Base-by-base conservation (phyloP, 805 yeast genomes). In the Teunomyces funiuensis region DNA sequence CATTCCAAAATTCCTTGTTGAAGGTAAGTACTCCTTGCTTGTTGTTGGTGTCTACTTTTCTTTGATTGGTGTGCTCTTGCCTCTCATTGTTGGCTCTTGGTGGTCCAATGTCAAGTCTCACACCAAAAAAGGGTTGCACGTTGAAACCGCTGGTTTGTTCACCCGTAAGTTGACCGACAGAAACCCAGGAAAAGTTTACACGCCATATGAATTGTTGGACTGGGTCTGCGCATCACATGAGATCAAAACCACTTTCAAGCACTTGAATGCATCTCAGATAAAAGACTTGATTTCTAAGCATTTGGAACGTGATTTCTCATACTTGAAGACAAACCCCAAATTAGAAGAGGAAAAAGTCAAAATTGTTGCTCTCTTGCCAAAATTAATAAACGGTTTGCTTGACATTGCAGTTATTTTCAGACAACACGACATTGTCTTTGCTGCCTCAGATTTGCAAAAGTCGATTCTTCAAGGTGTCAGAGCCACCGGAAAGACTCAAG, bases 1-100 rank as follows among this genome's bases (percentile, higher is more conserved):
- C 0, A 68, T 93, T 50, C 99, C 99, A 23, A 82, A 85, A 59
- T 88, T 87, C 65, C 73, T 93, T 46, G 86, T 95, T 22, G 96
- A 88, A 49, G 89, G 95, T 31, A 74, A 81, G 43, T 82, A 82
- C 16, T 82, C 95, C 4, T 77, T 83, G 3, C 53, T 84, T 16
- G 69, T 88, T 45, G 74, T 83, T 11, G 61, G 77, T 2, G 50
- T 74, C 4, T 93, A 93, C 61, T 79, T 88, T 38, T 49, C 77
- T 6, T 61, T 88, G 33, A 81, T 93, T 52, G 97, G 95, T 15
- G 71, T 85, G 3, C 69, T 87, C 4, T 74, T 93, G 42, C 99
- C 99, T 2, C 70, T 71, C 40, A 63, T 85, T 36, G 98, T 95
- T 22, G 85, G 88, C 29, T 69, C 72, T 20, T 91, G 97, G 97